Conservation (phyloP, 176 grass and related monocot genomes). For the Pharus latifolius region DNA sequence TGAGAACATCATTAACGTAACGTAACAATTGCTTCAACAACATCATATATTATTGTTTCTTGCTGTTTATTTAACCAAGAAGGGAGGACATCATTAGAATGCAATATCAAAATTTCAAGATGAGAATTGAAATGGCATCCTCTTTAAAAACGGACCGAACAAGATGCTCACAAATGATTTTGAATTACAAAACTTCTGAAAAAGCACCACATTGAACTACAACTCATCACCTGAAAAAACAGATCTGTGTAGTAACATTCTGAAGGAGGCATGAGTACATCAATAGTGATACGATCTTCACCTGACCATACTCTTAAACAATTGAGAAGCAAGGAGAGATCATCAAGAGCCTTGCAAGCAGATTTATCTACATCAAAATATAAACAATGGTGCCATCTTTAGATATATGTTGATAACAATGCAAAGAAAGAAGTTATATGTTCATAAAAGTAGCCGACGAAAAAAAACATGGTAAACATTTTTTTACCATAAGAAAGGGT, state of each 20-base stretch:
- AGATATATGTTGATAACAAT: background rate
- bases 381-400: background rate
- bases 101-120: background rate
- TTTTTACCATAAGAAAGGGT: slow-evolving; percentile 64
- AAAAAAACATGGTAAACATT: slow-evolving; percentile 21
- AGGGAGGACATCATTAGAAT: background rate
- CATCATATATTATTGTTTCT: too few relatives aligned
- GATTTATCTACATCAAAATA: slow-evolving; percentile 60
- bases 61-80: background rate
- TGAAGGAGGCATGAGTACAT: slow-evolving; percentile 94
- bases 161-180: background rate
- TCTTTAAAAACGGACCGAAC: background rate
- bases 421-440: background rate
- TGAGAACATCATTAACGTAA: slow-evolving; percentile 9
- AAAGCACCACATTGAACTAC: too few relatives aligned
- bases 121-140: background rate
- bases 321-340: slow-evolving; percentile 66
- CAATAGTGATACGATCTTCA: slow-evolving; percentile 63
- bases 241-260: slow-evolving; percentile 69
- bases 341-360: slow-evolving; percentile 84
- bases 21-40: too few relatives aligned
- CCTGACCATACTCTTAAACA: slow-evolving; percentile 70
- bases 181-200: background rate
- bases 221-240: slow-evolving; percentile 78
- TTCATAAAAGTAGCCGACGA: background rate